phyloP scores from a whole-genome alignment of 148 eudicot species.

The Dysphania ambrosioides region DNA sequence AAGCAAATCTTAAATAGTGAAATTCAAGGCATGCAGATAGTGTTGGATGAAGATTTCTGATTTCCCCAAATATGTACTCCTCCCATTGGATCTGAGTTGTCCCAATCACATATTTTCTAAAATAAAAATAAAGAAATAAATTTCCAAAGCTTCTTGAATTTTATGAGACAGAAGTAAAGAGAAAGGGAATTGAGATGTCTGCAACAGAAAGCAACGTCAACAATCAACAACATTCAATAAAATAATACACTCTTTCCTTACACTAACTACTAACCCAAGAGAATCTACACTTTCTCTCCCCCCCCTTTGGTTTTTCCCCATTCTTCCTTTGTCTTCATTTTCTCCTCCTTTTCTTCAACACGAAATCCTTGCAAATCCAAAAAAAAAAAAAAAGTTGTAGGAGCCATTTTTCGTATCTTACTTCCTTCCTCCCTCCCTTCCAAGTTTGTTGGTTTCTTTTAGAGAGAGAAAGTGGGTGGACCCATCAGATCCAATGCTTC shows the following conservation, averaged over 20 bases:
- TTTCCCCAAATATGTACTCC: too few relatives aligned
- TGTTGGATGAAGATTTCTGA: too few relatives aligned
- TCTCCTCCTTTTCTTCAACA: not conserved
- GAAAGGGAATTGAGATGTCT: conserved; percentile 21
- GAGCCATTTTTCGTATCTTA: not conserved
- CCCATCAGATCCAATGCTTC: conserved; percentile 32
- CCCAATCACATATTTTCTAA: not conserved
- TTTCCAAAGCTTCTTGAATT: conserved; percentile 1
- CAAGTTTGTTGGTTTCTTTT: conserved; percentile 22
- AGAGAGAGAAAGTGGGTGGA: conserved; percentile 15
- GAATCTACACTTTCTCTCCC: conserved; percentile 30
- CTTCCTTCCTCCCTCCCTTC: conserved; percentile 13
- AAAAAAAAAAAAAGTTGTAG: not conserved
- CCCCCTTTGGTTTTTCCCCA: not conserved
- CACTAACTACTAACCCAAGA: too few relatives aligned
- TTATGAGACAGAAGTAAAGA: conserved; percentile 10
- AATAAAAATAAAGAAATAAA: not conserved
- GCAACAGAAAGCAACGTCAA: conserved; percentile 30
- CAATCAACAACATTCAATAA: too few relatives aligned
- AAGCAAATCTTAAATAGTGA: conserved; percentile 1
- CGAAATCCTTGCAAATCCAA: conserved; percentile 9
- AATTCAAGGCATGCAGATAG: conserved; percentile 13
- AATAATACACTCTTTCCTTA: too few relatives aligned
- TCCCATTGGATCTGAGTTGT: conserved; percentile 18
- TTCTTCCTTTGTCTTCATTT: too few relatives aligned